Evolutionary conservation across 768 basidiomycete genomes (phyloP).

Genomic region (Mycena vulgaris): DNA sequence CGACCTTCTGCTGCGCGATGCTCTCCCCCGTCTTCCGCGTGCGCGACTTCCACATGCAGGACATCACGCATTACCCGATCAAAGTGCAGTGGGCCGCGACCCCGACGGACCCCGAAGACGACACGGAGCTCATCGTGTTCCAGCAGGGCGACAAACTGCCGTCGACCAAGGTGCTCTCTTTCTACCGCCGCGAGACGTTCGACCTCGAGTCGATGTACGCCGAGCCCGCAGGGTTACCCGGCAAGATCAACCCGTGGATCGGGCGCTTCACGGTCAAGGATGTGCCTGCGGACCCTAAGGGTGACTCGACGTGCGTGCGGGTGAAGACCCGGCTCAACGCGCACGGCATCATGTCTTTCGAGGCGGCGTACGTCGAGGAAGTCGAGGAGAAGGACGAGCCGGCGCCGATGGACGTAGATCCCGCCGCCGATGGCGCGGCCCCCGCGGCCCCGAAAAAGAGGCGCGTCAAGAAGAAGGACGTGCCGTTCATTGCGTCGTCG

Average conservation of each 20-base stretch:
- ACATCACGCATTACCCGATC: constrained; percentile 91
- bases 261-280: constrained; percentile 86
- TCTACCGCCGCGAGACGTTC: constrained; percentile 92
- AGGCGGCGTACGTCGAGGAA: constrained; percentile 89
- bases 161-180: constrained; percentile 95
- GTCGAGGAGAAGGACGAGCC: constrained; percentile 82
- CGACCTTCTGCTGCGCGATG: constrained; percentile 97
- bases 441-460: constrained; percentile 82
- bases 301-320: constrained; percentile 87
- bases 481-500: constrained; percentile 78
- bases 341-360: constrained; percentile 91
- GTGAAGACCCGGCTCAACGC: constrained; percentile 91
- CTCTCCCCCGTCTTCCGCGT: constrained; percentile 98
- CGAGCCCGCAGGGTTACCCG: constrained; percentile 80
- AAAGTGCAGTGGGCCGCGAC: constrained; percentile 89
- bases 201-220: constrained; percentile 91
- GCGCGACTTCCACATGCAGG: constrained; percentile 92
- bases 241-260: constrained; percentile 88
- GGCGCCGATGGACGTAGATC: constrained; percentile 78
- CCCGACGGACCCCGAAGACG: constrained; percentile 85
- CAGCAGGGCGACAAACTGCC: constrained; percentile 88
- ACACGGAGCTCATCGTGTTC: constrained; percentile 94
- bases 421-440: constrained; percentile 53
- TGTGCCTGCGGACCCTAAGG: constrained; percentile 77
- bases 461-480: constrained; percentile 85